Conservation (phyloP, 495 filamentous ascomycete genomes). For the Parachaetomium inaequale region DNA sequence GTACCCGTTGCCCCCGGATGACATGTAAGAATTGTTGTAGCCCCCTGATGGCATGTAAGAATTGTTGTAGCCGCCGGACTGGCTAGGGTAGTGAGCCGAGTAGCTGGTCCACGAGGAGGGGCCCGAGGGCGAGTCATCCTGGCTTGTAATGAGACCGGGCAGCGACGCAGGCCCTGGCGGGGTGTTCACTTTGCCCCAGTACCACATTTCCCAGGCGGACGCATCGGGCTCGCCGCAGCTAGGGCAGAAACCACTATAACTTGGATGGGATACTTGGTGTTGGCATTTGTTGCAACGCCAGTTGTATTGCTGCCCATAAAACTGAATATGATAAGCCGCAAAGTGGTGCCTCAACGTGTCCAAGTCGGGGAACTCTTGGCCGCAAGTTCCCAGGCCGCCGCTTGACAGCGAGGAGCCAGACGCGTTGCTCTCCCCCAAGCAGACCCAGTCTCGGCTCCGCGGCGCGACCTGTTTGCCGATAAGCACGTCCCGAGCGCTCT, state of each 20-base stretch:
- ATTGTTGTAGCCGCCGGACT: neutral
- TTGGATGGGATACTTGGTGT: neutral
- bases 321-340: neutral
- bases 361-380: neutral
- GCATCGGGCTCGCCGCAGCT: too few species aligned
- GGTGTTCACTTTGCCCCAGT: neutral
- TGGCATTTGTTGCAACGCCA: neutral
- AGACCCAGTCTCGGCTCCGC: constrained; percentile 13
- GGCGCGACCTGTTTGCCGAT: constrained; percentile 10
- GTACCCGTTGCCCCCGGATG: neutral
- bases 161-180: constrained; percentile 4
- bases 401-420: too few species aligned
- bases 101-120: neutral
- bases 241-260: too few species aligned
- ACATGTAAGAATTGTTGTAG: neutral
- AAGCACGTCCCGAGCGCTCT: neutral
- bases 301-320: neutral
- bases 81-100: neutral
- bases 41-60: too few species aligned
- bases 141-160: constrained; percentile 5
- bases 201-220: constrained; percentile 19
- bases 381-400: neutral
- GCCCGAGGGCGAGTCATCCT: constrained; percentile 1
- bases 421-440: constrained; percentile 6
- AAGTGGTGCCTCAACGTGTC: neutral